Percentiles rank a stretch among this genome's conserved stretches.
Evolutionary conservation across 1,139 yeast genomes (phyloP).

Genomic region (Geotrichum fermentans): DNA sequence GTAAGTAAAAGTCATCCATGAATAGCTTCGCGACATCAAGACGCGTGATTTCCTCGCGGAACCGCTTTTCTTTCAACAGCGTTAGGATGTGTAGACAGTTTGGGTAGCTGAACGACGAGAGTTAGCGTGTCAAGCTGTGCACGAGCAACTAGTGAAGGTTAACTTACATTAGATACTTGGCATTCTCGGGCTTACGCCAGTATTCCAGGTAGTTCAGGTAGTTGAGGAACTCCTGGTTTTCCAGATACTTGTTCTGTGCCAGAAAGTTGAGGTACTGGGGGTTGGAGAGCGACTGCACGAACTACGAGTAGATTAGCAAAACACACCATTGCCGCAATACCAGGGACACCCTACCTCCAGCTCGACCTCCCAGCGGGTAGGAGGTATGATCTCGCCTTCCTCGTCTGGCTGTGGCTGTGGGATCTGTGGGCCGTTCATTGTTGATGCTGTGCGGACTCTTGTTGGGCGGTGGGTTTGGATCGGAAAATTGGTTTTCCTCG

Average conservation of each 20-base stretch:
- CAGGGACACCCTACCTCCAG: constrained; percentile 46
- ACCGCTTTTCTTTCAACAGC: constrained; percentile 43
- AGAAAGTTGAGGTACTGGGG: constrained; percentile 68
- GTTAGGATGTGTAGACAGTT: constrained; percentile 65
- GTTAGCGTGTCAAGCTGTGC: not conserved
- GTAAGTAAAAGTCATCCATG: constrained; percentile 41
- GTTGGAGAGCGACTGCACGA: constrained; percentile 76
- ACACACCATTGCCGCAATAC: not conserved
- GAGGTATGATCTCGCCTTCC: constrained; percentile 39
- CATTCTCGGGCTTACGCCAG: constrained; percentile 66
- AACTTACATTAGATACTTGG: constrained; percentile 51
- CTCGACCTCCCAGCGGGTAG: constrained; percentile 78
- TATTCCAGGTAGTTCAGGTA: constrained; percentile 66
- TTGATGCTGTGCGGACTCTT: too few species aligned
- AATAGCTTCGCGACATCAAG: constrained; percentile 41
- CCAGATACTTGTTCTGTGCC: constrained; percentile 67
- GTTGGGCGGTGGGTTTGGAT: too few species aligned
- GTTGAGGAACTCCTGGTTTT: constrained; percentile 55
- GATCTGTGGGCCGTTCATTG: not conserved
- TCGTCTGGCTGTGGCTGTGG: not conserved
- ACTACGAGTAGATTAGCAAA: constrained; percentile 35
- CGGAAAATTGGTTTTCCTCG: too few species aligned
- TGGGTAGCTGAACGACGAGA: constrained; percentile 43
- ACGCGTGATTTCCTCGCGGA: constrained; percentile 40
- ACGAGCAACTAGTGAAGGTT: too few species aligned